These are phyloP conservation scores for Thamnidium elegans DNA, from an alignment of 192 early-diverging fungal species.

Conservation along the genomic window DNA sequence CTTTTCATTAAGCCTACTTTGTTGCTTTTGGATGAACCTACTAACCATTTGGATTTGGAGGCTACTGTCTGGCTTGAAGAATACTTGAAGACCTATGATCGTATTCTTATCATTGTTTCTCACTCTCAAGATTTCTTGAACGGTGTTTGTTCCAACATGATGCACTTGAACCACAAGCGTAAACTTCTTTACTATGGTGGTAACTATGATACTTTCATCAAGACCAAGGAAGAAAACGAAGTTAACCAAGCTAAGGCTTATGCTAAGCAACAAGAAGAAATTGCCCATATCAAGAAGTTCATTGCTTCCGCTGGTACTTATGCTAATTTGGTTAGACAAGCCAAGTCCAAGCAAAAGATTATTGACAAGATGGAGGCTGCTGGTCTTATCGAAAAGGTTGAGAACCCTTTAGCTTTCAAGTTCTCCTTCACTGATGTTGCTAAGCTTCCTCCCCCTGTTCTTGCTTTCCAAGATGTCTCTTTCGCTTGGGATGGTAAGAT, in stretches of 20 bases:
- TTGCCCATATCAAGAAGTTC: constrained; percentile 98
- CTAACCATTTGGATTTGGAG: constrained; percentile 73
- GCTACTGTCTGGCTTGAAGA: constrained; percentile 71
- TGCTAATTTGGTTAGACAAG: constrained; percentile 97
- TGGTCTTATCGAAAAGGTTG: constrained; percentile 95
- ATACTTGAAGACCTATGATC: constrained; percentile 69
- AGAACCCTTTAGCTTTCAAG: constrained; percentile 68
- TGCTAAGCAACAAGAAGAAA: constrained; percentile 98
- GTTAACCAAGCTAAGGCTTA: constrained; percentile 99
- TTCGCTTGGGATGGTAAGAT: constrained; percentile 89
- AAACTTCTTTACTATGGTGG: constrained; percentile 93
- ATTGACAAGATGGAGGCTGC: constrained; percentile 99
- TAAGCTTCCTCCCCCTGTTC: constrained; percentile 92
- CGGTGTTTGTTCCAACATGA: constrained; percentile 86
- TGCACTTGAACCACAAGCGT: constrained; percentile 88
- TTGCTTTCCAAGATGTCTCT: constrained; percentile 87
- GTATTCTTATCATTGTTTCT: constrained; percentile 77
- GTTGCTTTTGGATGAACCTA: constrained; percentile 50
- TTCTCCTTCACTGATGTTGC: constrained; percentile 86
- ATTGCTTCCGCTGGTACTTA: constrained; percentile 99
- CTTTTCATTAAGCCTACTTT: constrained; percentile 80
- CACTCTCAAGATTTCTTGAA: constrained; percentile 77
- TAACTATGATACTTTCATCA: constrained; percentile 96
- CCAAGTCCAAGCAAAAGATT: constrained; percentile 99
- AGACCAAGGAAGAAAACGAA: constrained; percentile 92